Base-by-base conservation (phyloP, 306 rosid species). In the Glycine latifolia region DNA sequence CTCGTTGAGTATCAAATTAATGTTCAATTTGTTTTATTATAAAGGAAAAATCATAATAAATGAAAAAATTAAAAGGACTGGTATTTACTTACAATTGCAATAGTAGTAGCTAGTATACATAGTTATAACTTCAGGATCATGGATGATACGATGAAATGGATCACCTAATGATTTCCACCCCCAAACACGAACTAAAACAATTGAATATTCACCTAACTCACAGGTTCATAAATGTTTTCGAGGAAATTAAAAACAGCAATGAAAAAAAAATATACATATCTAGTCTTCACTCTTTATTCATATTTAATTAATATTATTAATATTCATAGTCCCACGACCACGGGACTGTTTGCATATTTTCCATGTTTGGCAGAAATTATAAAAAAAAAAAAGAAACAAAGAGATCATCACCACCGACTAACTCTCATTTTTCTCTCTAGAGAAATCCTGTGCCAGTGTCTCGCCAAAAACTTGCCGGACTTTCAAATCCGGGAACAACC, bases 381-480 rank as follows among this genome's bases (percentile, higher is more conserved):
- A 26, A 3, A 37, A 37, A 37, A 10, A 12, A 10, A 26, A 0
- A 2, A 44, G 7, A 49, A 69, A 76, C 41, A 66, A 71, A 77
- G 48, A 75, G 81, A 87, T 84, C 88, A 87, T 84, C 20, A 90
- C 41, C 41, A 37, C 94, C 91, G 92, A 85, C 94, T 79, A 81
- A 83, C 97, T 74, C 70, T 95, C 99, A 91, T 91, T 78, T 90
- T 89, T 84, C 97, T 79, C 94, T 66, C 87, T 52, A 75, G 85
- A 86, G 92, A 93, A 90, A 93, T 93, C 95, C 88, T 83, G 92
- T 79, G 89, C 90, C 91, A 92, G 93, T 75, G 60, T 65, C 80
- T 85, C 69, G 74, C 91, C 86, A 90, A 91, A 26, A 91, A 80
- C 91, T 90, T 88, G 85, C 88, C 89, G 90, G 90, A 82, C 59